phyloP scores from a whole-genome alignment of 768 basidiomycete species.

The Coprinellus aureogranulatus region DNA sequence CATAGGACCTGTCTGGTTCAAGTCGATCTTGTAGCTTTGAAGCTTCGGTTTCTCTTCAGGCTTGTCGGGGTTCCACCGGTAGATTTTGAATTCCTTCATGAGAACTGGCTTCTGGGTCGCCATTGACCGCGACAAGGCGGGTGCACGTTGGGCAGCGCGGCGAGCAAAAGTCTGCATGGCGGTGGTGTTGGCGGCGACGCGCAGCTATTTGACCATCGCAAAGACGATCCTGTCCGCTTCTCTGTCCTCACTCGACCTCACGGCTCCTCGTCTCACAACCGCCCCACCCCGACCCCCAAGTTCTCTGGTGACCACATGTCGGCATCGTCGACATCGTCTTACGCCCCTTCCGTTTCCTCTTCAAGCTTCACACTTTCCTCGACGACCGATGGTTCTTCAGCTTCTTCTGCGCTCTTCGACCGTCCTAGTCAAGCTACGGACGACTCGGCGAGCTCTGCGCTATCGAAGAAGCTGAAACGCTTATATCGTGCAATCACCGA shows the following conservation, averaged over 20 bases:
- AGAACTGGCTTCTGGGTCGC: constrained; percentile 59
- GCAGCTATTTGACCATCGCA: constrained; percentile 84
- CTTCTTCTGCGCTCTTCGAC: constrained; percentile 69
- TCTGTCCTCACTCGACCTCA: constrained; percentile 55
- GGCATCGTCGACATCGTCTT: constrained; percentile 72
- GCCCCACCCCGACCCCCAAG: constrained; percentile 54
- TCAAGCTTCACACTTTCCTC: constrained; percentile 74
- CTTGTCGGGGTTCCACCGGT: constrained; percentile 98
- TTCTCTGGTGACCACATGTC: constrained; percentile 70
- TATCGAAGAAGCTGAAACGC: constrained; percentile 72
- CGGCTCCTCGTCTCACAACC: constrained; percentile 15
- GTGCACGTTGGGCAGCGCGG: constrained; percentile 2
- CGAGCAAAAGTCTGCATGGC: constrained; percentile 10
- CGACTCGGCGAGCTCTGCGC: constrained; percentile 61
- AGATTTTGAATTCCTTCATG: constrained; percentile 96
- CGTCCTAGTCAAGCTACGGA: constrained; percentile 44
- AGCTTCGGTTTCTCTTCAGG: constrained; percentile 87
- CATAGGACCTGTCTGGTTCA: constrained; percentile 96
- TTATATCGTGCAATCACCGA: constrained; percentile 80
- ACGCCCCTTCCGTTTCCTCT: constrained; percentile 65
- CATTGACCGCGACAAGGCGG: constrained; percentile 18
- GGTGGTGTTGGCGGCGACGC: no score
- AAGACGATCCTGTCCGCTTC: constrained; percentile 90
- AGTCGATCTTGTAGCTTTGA: constrained; percentile 88
- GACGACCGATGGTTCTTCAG: constrained; percentile 73